Evolutionary conservation across 345 rosid genomes (phyloP).

Genomic region (Mercurialis annua): DNA sequence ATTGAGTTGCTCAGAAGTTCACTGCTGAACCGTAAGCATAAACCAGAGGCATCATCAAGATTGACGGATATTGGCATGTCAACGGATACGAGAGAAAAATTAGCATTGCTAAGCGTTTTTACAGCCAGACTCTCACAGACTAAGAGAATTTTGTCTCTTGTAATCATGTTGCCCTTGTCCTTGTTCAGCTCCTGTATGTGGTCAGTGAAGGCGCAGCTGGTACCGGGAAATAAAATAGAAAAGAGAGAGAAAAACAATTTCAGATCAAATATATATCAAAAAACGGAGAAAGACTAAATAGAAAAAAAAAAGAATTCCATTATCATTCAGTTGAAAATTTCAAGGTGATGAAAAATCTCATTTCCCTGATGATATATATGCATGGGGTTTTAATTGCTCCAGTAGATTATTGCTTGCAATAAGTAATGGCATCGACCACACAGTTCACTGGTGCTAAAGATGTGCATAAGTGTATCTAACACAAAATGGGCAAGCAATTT

Average conservation of each 20-base stretch:
- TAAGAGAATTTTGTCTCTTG: constrained; percentile 63
- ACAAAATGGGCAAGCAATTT: too few relatives aligned
- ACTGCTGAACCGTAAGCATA: constrained; percentile 75
- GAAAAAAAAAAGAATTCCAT: not conserved
- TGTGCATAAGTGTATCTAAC: too few relatives aligned
- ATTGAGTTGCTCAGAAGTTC: constrained; percentile 75
- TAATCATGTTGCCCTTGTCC: constrained; percentile 38
- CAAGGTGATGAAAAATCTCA: not conserved
- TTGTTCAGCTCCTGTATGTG: constrained; percentile 55
- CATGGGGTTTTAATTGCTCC: not conserved
- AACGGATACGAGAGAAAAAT: constrained; percentile 69
- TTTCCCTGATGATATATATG: not conserved
- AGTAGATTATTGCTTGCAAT: not conserved
- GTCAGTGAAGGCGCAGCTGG: constrained; percentile 68
- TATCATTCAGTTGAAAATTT: not conserved
- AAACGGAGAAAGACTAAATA: not conserved
- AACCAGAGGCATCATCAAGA: constrained; percentile 77
- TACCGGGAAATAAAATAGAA: not conserved
- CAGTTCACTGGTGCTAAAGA: not conserved
- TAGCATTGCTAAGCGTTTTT: constrained; percentile 78
- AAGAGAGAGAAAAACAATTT: not conserved
- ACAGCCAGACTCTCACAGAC: constrained; percentile 68
- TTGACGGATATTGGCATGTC: constrained; percentile 69
- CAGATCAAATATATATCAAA: not conserved
- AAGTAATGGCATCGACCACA: not conserved